Evolutionary conservation across 169 alveolate species (phyloP).

Genomic region (Plasmodium fragile): DNA sequence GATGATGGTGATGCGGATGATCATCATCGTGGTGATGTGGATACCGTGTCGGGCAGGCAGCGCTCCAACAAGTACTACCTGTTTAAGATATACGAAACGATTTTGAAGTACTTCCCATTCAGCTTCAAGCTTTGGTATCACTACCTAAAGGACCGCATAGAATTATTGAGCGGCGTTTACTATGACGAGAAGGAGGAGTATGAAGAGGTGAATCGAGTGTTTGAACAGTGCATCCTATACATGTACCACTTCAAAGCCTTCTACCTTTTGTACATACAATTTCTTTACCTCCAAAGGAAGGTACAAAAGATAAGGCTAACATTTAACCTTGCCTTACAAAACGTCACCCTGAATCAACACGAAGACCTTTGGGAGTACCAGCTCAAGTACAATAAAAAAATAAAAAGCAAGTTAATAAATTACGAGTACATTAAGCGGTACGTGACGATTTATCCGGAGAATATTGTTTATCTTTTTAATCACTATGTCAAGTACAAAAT

Average conservation of each 20-base stretch:
- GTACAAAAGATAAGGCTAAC: constrained; percentile 37
- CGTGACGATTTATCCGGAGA: constrained; percentile 70
- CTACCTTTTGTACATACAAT: constrained; percentile 60
- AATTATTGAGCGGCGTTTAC: constrained; percentile 31
- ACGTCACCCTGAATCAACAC: constrained; percentile 56
- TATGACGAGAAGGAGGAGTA: constrained; percentile 40
- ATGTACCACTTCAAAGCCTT: constrained; percentile 53
- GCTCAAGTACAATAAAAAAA: constrained; percentile 11
- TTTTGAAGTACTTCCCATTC: constrained; percentile 48
- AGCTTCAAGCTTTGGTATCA: constrained; percentile 65
- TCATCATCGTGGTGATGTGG: not conserved
- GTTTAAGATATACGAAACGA: constrained; percentile 23
- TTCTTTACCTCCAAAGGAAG: constrained; percentile 59
- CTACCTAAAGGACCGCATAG: constrained; percentile 59
- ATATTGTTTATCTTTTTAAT: constrained; percentile 28
- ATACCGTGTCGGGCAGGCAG: not conserved
- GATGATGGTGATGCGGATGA: not conserved
- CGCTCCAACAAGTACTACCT: not conserved
- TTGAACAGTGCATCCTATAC: constrained; percentile 45
- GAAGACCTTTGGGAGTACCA: constrained; percentile 58
- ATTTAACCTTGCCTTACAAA: constrained; percentile 36
- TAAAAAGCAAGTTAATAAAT: constrained; percentile 29
- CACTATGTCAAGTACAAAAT: constrained; percentile 68
- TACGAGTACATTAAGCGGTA: constrained; percentile 63
- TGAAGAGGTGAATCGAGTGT: constrained; percentile 17